These are phyloP conservation scores for Aureobasidium lini DNA, from an alignment of 2,329 filamentous ascomycete species.

Conservation along the genomic window DNA sequence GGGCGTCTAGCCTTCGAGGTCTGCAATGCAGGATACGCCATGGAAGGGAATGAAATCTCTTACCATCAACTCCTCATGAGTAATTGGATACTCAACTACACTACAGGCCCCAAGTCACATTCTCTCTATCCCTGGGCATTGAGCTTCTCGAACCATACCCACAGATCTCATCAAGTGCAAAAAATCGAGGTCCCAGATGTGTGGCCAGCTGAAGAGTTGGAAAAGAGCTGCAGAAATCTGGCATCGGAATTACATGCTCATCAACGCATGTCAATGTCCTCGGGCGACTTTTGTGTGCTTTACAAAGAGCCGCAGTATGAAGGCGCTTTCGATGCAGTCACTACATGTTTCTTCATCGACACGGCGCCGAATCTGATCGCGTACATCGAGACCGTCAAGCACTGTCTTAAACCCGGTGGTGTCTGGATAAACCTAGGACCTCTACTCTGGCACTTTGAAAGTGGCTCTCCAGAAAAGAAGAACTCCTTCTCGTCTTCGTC, in stretches of 20 bases:
- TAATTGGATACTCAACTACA: slow-evolving; percentile 65
- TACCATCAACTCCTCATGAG: slow-evolving; percentile 94
- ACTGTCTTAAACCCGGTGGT: slow-evolving; percentile 70
- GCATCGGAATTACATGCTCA: slow-evolving; percentile 28
- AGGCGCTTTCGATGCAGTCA: slow-evolving; percentile 68
- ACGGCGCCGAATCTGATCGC: slow-evolving; percentile 88
- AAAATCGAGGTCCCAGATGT: slow-evolving; percentile 73
- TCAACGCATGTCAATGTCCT: slow-evolving; percentile 83
- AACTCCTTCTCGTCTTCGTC: slow-evolving; percentile 5
- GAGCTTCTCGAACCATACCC: slow-evolving; percentile 77
- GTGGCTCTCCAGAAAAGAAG: slow-evolving; percentile 45
- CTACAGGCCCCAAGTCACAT: slow-evolving; percentile 53
- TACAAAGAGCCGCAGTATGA: slow-evolving; percentile 61
- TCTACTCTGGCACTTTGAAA: slow-evolving; percentile 91
- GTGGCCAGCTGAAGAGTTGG: slow-evolving; percentile 32
- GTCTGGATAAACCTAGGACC: slow-evolving; percentile 87
- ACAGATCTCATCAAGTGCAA: slow-evolving; percentile 65
- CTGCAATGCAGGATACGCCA: slow-evolving; percentile 61
- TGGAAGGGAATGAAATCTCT: slow-evolving; percentile 89
- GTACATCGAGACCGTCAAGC: slow-evolving; percentile 75
- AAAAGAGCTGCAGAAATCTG: slow-evolving; percentile 21
- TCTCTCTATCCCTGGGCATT: slow-evolving; percentile 79
- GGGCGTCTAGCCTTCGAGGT: slow-evolving; percentile 86
- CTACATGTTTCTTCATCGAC: slow-evolving; percentile 92
- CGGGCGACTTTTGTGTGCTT: slow-evolving; percentile 84